These are phyloP conservation scores for Hymenoscyphus scutula DNA, from an alignment of 2,329 filamentous ascomycete species.

Conservation along the genomic window DNA sequence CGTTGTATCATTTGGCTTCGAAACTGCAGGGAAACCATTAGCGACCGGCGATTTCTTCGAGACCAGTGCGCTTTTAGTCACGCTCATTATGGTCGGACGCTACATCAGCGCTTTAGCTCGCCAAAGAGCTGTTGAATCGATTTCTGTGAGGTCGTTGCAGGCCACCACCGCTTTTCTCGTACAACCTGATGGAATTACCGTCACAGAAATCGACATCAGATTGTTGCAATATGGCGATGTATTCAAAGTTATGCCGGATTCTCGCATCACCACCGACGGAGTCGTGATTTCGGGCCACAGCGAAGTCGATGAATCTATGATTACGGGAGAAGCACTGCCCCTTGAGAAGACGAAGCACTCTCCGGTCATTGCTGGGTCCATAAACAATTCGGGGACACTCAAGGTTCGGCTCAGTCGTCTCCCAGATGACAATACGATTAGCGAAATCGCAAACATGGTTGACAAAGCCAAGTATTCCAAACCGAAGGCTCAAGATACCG, in stretches of 20 bases:
- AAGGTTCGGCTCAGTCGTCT: slow-evolving; percentile 58
- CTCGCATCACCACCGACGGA: slow-evolving; percentile 66
- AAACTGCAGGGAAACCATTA: slow-evolving; percentile 42
- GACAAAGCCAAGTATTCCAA: slow-evolving; percentile 68
- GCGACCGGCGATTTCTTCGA: slow-evolving; percentile 57
- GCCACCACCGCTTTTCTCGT: slow-evolving; percentile 53
- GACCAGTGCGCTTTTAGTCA: slow-evolving; percentile 59
- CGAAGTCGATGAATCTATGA: slow-evolving; percentile 74
- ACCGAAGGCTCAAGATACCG: slow-evolving; percentile 65
- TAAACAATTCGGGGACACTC: slow-evolving; percentile 63
- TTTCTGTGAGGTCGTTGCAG: slow-evolving; percentile 59
- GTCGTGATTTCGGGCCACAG: slow-evolving; percentile 59
- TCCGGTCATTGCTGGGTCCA: slow-evolving; percentile 63
- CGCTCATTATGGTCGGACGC: slow-evolving; percentile 57
- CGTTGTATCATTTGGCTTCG: slow-evolving; percentile 50
- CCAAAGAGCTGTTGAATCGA: slow-evolving; percentile 53
- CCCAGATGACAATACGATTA: slow-evolving; percentile 70
- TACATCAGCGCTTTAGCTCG: slow-evolving; percentile 51
- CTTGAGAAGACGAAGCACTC: slow-evolving; percentile 56
- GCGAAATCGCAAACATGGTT: slow-evolving; percentile 65
- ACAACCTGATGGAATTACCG: slow-evolving; percentile 38
- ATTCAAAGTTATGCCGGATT: slow-evolving; percentile 62
- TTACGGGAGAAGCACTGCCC: slow-evolving; percentile 68
- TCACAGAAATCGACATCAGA: slow-evolving; percentile 57
- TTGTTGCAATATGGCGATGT: slow-evolving; percentile 70